A percentile compares a stretch with the other conserved stretches of the same genome.
These are phyloP conservation scores for Peronospora belbahrii DNA, from an alignment of 352 stramenopile species.

Conservation along the genomic window DNA sequence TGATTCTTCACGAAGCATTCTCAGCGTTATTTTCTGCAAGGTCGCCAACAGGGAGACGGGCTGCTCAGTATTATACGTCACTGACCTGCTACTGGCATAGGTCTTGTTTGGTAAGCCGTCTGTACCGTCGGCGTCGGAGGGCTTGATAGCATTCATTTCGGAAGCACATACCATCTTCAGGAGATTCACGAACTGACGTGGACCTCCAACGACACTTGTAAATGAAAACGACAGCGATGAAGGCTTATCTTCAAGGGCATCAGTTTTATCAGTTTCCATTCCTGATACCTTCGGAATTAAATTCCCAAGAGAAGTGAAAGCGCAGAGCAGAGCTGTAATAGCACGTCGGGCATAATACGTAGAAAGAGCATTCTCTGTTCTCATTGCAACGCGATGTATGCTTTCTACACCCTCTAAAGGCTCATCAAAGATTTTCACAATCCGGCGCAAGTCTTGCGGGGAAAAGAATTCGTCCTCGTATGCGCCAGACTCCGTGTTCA, in stretches of 20 bases:
- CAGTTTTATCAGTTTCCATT: background rate
- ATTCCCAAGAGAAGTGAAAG: constrained; percentile 11
- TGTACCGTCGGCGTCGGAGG: constrained; percentile 8
- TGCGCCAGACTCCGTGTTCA: constrained; percentile 80
- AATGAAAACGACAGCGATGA: constrained; percentile 7
- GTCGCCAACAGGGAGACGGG: constrained; percentile 39
- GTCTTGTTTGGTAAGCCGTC: background rate
- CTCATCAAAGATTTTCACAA: constrained; percentile 79
- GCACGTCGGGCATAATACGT: constrained; percentile 76
- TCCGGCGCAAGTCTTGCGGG: constrained; percentile 63
- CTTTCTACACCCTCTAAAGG: constrained; percentile 49
- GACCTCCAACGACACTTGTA: constrained; percentile 47
- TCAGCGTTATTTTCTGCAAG: constrained; percentile 42
- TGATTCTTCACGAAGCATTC: constrained; percentile 55
- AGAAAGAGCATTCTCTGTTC: constrained; percentile 73
- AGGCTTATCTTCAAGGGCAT: constrained; percentile 15
- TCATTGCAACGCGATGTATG: constrained; percentile 67
- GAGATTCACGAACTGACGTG: constrained; percentile 69
- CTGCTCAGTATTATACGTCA: constrained; percentile 18
- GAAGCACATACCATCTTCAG: constrained; percentile 77
- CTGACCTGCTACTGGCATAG: background rate
- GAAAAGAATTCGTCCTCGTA: constrained; percentile 81
- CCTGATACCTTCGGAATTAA: background rate
- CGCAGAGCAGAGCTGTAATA: constrained; percentile 24
- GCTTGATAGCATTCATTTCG: constrained; percentile 49